These are phyloP conservation scores for Ballota nigra DNA, from an alignment of 257 asterid genomes.

Conservation along the genomic window DNA sequence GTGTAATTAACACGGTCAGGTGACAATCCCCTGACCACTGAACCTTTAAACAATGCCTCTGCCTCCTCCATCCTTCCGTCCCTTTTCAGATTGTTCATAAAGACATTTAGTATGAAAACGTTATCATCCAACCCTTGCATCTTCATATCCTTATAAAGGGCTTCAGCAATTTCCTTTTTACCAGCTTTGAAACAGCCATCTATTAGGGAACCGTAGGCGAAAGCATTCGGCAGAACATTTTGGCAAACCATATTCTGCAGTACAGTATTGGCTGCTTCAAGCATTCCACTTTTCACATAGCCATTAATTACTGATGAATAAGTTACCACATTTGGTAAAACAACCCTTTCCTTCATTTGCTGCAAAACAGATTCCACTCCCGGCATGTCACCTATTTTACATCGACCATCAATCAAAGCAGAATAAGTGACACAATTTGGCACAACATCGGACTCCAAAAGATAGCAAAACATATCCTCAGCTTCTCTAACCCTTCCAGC, in stretches of 20 bases:
- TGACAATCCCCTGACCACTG: constrained; percentile 47
- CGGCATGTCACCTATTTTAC: constrained; percentile 67
- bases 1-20: constrained; percentile 84
- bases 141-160: constrained; percentile 69
- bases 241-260: constrained; percentile 50
- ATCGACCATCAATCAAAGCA: constrained; percentile 62
- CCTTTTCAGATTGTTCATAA: constrained; percentile 61
- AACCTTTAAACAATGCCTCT: constrained; percentile 48
- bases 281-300: constrained; percentile 65
- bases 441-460: constrained; percentile 42
- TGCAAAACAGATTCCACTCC: constrained; percentile 53
- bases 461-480: constrained; percentile 45
- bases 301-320: constrained; percentile 70
- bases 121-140: constrained; percentile 55
- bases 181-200: constrained; percentile 81
- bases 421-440: constrained; percentile 66
- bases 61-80: constrained; percentile 65
- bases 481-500: constrained; percentile 66
- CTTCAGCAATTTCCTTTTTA: constrained; percentile 49
- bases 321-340: constrained; percentile 64
- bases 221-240: constrained; percentile 60
- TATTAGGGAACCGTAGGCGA: constrained; percentile 54
- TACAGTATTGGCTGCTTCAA: constrained; percentile 54
- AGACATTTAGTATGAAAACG: constrained; percentile 54
- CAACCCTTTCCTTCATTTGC: constrained; percentile 55